Conservation (phyloP, 2,329 filamentous ascomycete species). For the Stachybotrys chartarum region DNA sequence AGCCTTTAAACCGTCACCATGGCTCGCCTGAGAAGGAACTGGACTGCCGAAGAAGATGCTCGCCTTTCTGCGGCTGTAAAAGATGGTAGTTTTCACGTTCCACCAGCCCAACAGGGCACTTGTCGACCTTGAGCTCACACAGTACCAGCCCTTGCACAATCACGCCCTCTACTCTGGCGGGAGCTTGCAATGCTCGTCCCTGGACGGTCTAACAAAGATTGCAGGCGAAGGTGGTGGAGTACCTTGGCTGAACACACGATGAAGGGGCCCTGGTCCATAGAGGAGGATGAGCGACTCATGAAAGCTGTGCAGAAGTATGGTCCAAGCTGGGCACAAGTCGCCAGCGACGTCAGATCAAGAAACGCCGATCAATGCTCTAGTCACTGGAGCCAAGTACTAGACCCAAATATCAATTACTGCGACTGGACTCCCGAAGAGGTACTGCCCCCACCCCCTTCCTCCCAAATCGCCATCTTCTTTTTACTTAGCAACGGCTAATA, state of each 20-base stretch:
- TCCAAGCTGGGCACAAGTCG: neutral
- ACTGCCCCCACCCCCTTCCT: neutral
- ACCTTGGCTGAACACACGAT: neutral
- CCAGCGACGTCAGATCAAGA: neutral
- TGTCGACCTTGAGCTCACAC: neutral
- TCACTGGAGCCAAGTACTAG: neutral
- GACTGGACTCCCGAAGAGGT: neutral
- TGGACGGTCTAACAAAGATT: neutral
- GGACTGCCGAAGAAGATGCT: neutral
- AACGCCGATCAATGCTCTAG: neutral
- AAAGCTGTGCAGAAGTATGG: neutral
- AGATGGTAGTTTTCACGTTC: no score
- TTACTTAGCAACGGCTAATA: neutral
- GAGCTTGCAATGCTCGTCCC: neutral
- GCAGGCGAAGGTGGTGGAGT: neutral
- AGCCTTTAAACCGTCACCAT: neutral
- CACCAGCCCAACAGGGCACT: no score
- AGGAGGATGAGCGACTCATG: neutral
- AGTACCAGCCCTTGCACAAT: neutral
- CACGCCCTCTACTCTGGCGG: neutral
- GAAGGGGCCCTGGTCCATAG: neutral
- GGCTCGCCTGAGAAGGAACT: neutral
- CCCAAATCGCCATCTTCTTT: neutral
- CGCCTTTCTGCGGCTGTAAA: neutral
- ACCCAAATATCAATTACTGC: neutral